Evolutionary conservation across 2,329 filamentous ascomycete species (phyloP), one percentile per base, ranked within the genome.

Genomic region (Neodidymelliopsis sp.): DNA sequence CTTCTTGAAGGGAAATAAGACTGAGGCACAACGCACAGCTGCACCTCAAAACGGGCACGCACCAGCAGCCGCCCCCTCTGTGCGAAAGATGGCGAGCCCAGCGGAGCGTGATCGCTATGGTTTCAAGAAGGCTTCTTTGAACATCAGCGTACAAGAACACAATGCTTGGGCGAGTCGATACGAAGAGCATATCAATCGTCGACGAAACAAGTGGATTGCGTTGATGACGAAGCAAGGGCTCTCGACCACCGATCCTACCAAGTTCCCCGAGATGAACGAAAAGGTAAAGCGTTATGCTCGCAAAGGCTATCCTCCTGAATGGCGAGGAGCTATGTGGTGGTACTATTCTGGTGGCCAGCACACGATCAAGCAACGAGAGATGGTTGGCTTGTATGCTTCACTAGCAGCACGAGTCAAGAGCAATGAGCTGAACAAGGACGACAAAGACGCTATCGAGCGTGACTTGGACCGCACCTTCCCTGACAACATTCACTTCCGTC

Each of bases 291-390:
- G 91, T 13, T 97, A 94, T 68, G 84, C 96, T 37, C 86, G 92
- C 40, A 97, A 97, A 73, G 93, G 93, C 12, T 93, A 97, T 38
- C 93, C 93, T 3, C 90, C 92, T 0, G 91, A 96, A 58, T 96
- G 91, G 85, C 85, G 93, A 65, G 93, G 93, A n/a, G 88, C 90
- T 5, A 93, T 93, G 34, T 97, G 93, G 93, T 97, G 96, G 72
- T 97, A 89, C 76, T 97, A 97, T 69, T 91, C 91, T 9, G 91
- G 91, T 15, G 93, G 93, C 1, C 91, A 91, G 18, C 85, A 86
- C 34, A 88, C 91, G 57, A 72, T 96, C 51, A 83, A 85, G 40
- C 87, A 90, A 65, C 84, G 95, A 61, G 82, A 85, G 4, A 65
- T 65, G 44, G 51, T 62, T 4, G 90, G 90, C 1, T 77, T 93